Conservation (phyloP, 106 monocot species). For the Dendrobium huoshanense region DNA sequence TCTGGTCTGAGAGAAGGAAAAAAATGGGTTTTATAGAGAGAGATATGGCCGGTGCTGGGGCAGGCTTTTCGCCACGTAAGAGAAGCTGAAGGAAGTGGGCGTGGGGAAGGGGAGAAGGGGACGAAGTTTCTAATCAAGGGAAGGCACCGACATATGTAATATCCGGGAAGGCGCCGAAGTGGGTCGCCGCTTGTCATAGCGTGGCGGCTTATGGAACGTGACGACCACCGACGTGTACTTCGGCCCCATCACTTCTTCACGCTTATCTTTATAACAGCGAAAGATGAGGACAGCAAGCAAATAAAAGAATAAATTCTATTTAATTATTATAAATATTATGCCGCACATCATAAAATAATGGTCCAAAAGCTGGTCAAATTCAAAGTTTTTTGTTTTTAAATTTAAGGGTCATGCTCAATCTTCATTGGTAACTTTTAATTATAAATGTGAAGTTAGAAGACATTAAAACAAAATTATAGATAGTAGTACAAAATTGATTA, state of each 20-base stretch:
- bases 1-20: not conserved
- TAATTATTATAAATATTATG: too few relatives aligned
- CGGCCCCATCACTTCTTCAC: not conserved
- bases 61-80: not conserved
- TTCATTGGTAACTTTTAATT: too few relatives aligned
- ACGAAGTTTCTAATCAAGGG: not conserved
- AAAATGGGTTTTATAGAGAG: not conserved
- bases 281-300: too few relatives aligned
- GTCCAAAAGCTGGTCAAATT: too few relatives aligned
- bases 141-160: conserved; percentile 1
- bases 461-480: too few relatives aligned
- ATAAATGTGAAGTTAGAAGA: too few relatives aligned
- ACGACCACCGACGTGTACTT: not conserved
- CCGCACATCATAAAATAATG: too few relatives aligned
- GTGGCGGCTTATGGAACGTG: not conserved
- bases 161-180: not conserved
- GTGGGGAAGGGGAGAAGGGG: not conserved
- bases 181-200: not conserved
- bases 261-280: too few relatives aligned
- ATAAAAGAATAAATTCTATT: too few relatives aligned
- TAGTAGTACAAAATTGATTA: too few relatives aligned
- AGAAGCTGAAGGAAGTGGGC: not conserved
- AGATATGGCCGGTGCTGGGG: not conserved
- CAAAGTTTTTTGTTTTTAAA: too few relatives aligned
- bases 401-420: too few relatives aligned